Evolutionary conservation across 2,329 filamentous ascomycete species (phyloP), one percentile per base, ranked within the genome.

Genomic region (Trichoderma brevicompactum): DNA sequence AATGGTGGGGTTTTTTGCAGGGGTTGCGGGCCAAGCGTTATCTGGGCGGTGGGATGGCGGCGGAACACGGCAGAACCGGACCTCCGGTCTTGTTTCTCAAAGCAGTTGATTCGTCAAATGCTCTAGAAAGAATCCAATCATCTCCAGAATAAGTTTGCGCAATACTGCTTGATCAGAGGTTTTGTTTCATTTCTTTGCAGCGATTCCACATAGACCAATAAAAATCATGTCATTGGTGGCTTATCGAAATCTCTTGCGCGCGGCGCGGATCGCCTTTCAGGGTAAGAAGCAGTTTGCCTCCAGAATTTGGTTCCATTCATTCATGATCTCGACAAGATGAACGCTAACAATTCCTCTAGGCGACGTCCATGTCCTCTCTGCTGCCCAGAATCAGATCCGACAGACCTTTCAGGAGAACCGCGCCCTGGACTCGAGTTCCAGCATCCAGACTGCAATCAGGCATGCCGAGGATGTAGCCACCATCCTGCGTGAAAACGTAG

Each of bases 401-500:
- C 80, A 83, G 50, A 85, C 85, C 15, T 99, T 99, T 78, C 86
- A 89, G 60, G 80, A 84, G 64, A 90, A 91, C 70, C 84, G 87
- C 49, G 77, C 81, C 2, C 78, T 92, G 10, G 78, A 85, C 5
- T 77, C 85, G 0, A 79, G 82, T 12, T 80, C 88, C 12, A 85
- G 88, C 65, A 81, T 86, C 0, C 79, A 82, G 13, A 83, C 87
- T 65, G 87, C 88, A 9, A 87, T 99, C 67, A 80, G 88, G 69
- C 89, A 96, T 73, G 95, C 94, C 8, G 82, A 94, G 67, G 92
- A 95, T 46, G 88, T 98, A 3, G 92, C 94, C 2, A 84, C 85
- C 68, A 89, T 98, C 65, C 75, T 99, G 67, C 82, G 87, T 70
- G 83, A 92, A 74, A 98, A 98, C 72, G 82, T 99, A 3, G 94